A percentile compares a stretch with the other conserved stretches of the same genome.
These are phyloP conservation scores for Amanita phalloides DNA, from an alignment of 768 basidiomycete species.

Conservation along the genomic window DNA sequence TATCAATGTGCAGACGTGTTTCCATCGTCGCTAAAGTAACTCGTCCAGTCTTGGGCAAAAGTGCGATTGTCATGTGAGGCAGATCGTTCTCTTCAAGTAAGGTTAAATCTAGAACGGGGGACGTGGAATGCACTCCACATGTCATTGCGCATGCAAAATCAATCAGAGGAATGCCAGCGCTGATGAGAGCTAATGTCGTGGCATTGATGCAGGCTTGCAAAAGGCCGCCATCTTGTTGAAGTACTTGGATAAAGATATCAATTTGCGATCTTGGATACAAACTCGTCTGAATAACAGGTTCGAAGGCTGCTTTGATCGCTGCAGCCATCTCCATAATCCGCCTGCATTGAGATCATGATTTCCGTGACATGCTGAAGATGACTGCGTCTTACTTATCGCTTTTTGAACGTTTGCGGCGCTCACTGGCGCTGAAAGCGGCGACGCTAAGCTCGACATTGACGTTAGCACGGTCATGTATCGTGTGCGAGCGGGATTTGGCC, in stretches of 20 bases:
- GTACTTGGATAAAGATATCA: constrained; percentile 85
- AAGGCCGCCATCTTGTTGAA: constrained; percentile 90
- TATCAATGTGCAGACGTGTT: constrained; percentile 84
- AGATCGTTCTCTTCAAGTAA: constrained; percentile 85
- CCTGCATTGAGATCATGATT: constrained; percentile 27
- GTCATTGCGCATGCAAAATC: constrained; percentile 91
- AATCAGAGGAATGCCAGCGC: constrained; percentile 80
- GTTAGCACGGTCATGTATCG: constrained; percentile 78
- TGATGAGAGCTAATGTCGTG: constrained; percentile 84
- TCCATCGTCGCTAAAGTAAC: constrained; percentile 90
- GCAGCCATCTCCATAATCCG: constrained; percentile 81
- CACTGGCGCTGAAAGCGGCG: constrained; percentile 79
- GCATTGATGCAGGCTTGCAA: constrained; percentile 91
- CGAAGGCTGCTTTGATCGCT: constrained; percentile 88
- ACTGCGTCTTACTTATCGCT: constrained; percentile 72
- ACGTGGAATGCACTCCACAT: constrained; percentile 75
- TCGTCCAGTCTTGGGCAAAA: constrained; percentile 79
- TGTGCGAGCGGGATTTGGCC: constrained; percentile 68
- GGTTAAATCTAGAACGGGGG: constrained; percentile 80
- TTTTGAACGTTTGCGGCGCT: constrained; percentile 61
- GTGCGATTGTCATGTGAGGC: constrained; percentile 80
- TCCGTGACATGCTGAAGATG: not conserved
- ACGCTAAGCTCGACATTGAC: constrained; percentile 86
- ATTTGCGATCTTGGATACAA: constrained; percentile 94
- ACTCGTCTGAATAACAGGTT: constrained; percentile 83